phyloP scores from a whole-genome alignment of 2,329 filamentous ascomycete genomes.

The Phaeosphaeria sp. region DNA sequence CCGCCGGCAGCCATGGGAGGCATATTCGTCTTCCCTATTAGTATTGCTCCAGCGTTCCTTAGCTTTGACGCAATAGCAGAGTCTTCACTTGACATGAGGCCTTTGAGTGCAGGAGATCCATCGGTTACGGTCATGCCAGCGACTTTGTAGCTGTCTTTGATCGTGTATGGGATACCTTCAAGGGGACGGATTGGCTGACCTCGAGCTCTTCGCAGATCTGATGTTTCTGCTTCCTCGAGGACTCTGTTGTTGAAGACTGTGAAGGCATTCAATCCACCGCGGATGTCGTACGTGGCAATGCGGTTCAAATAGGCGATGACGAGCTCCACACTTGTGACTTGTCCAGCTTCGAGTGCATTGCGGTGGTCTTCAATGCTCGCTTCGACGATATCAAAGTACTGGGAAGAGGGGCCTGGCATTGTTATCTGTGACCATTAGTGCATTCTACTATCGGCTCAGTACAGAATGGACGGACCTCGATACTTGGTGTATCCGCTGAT shows the following conservation, averaged over 20 bases:
- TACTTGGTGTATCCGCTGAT: no score
- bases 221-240: conserved; percentile 56
- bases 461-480: no score
- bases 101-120: conserved; percentile 62
- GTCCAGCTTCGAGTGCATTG: conserved; percentile 49
- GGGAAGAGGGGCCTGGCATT: not conserved
- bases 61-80: conserved; percentile 58
- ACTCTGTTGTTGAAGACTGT: conserved; percentile 56
- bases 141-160: conserved; percentile 65
- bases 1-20: conserved; percentile 66
- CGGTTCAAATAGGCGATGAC: conserved; percentile 56
- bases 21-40: conserved; percentile 66
- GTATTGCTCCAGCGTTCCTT: conserved; percentile 57
- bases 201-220: conserved; percentile 53
- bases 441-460: not conserved
- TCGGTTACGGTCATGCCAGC: conserved; percentile 60
- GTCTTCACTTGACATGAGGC: conserved; percentile 59
- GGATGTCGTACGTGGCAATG: conserved; percentile 55
- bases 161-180: conserved; percentile 64
- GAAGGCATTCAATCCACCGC: conserved; percentile 55
- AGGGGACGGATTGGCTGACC: conserved; percentile 49
- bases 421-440: not conserved
- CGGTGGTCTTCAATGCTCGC: conserved; percentile 55
- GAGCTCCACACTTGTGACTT: conserved; percentile 54
- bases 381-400: conserved; percentile 51